Percentiles rank a stretch among this genome's conserved stretches.
Evolutionary conservation across 768 basidiomycete species (phyloP).

Genomic region (Lentinula sp.): DNA sequence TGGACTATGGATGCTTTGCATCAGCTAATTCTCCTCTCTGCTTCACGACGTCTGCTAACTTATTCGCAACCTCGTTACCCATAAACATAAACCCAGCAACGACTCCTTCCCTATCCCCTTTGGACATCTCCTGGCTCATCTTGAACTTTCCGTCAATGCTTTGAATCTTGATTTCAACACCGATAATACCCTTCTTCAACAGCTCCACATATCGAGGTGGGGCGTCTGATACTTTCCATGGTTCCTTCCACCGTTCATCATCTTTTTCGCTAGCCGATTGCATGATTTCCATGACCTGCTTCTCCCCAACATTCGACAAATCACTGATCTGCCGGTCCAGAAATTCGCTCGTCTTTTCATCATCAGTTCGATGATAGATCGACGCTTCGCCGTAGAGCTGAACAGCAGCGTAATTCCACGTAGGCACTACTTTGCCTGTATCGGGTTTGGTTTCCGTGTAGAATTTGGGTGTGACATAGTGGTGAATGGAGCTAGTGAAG

Average conservation of each 20-base stretch:
- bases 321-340: slow-evolving; percentile 9
- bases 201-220: slow-evolving; percentile 14
- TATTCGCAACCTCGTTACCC: slow-evolving; percentile 11
- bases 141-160: slow-evolving; percentile 17
- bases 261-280: too few species aligned
- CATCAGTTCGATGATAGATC: slow-evolving; percentile 12
- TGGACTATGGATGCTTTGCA: neutral
- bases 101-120: slow-evolving; percentile 16
- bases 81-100: slow-evolving; percentile 14
- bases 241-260: slow-evolving; percentile 1
- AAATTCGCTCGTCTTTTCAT: slow-evolving; percentile 10
- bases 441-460: slow-evolving; percentile 20
- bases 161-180: slow-evolving; percentile 17
- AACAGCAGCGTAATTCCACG: slow-evolving; percentile 21
- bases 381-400: slow-evolving; percentile 18
- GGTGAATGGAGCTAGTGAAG: slow-evolving; percentile 17
- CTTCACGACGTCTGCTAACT: slow-evolving; percentile 12
- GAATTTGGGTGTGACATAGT: slow-evolving; percentile 21
- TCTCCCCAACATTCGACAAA: slow-evolving; percentile 10
- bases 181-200: slow-evolving; percentile 21
- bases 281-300: slow-evolving; percentile 7
- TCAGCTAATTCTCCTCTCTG: slow-evolving; percentile 3
- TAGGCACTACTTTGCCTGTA: slow-evolving; percentile 20
- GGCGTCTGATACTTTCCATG: slow-evolving; percentile 17
- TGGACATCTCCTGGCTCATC: slow-evolving; percentile 18